Base-by-base conservation (phyloP, 345 rosid genomes). In the Pistacia integerrima region DNA sequence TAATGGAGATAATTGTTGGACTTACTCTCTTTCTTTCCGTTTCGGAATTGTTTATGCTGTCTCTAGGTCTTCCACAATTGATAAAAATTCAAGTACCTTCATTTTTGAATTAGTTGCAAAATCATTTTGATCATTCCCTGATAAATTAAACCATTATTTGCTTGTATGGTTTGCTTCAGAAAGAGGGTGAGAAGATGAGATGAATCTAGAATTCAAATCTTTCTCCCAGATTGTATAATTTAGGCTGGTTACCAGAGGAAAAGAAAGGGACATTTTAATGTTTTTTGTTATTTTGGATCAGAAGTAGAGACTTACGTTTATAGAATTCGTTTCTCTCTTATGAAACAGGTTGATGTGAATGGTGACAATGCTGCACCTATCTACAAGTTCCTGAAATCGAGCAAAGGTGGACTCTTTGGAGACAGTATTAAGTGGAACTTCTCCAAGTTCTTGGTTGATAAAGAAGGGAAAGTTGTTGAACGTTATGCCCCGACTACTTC, bases 401-500 rank as follows among this genome's bases (percentile, higher is more conserved):
- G 88, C 87, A 97, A 93, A 86, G 95, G 97, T 13, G 93, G 97
- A 54, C 35, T 86, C 11, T 84, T 92, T 49, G 97, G 95, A 33
- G 91, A 87, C 60, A 68, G 78, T 54, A 86, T 96, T 76, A 92
- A 94, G 87, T 96, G 98, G 98, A 94, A 94, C 74, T 96, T 92
- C 35, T 75, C 97, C 71, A 94, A 96, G 89, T 94, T 91, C 80
- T 89, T 93, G 80, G 87, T 91, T 14, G 90, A 89, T 76, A 90
- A 92, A 79, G 92, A 91, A 8, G 99, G 95, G 11, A 70, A 85
- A 30, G 97, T 94, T 0, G 91, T 88, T 0, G 90, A 94, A 46
- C 98, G 98, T 64, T 91, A 92, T 74, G 98, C 98, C 0, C 97
- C 99, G 64, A 94, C 97, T 5, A 94, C 99, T 72, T 83, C 95